Conservation (phyloP, 805 yeast genomes). For the Kazachstania viticola region DNA sequence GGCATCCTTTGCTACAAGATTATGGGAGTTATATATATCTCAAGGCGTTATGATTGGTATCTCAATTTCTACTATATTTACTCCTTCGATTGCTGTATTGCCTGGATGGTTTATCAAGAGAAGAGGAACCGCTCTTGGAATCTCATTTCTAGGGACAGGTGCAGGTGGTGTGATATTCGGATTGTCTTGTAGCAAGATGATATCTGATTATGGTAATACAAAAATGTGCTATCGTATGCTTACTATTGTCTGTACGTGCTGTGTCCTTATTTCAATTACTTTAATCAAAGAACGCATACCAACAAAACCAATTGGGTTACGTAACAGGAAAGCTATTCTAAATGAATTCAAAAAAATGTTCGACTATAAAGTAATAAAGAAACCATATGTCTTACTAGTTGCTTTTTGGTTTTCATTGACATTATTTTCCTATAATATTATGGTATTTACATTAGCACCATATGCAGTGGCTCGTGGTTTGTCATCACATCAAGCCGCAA, state of each 20-base stretch:
- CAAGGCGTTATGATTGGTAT: constrained; percentile 58
- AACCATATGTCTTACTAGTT: constrained; percentile 24
- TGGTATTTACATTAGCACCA: constrained; percentile 36
- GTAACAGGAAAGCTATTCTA: constrained; percentile 16
- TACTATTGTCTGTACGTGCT: constrained; percentile 29
- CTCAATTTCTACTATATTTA: constrained; percentile 38
- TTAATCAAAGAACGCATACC: constrained; percentile 37
- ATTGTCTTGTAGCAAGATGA: constrained; percentile 32
- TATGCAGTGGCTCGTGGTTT: constrained; percentile 38
- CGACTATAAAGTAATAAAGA: constrained; percentile 9
- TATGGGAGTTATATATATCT: constrained; percentile 58
- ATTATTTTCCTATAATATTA: constrained; percentile 32
- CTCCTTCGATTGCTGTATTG: constrained; percentile 47
- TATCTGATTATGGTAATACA: constrained; percentile 32
- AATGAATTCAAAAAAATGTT: constrained; percentile 13
- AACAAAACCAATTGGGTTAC: constrained; percentile 19
- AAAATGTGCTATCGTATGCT: constrained; percentile 37
- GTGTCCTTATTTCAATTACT: constrained; percentile 30
- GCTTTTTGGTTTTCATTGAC: constrained; percentile 29
- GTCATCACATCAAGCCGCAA: constrained; percentile 32
- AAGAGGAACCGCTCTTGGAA: constrained; percentile 44
- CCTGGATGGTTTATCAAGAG: constrained; percentile 64
- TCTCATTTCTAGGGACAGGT: constrained; percentile 41
- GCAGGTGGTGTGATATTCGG: constrained; percentile 39
- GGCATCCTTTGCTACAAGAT: constrained; percentile 45